Conservation (phyloP, 2,329 filamentous ascomycete species). For the Alternaria gansuensis region DNA sequence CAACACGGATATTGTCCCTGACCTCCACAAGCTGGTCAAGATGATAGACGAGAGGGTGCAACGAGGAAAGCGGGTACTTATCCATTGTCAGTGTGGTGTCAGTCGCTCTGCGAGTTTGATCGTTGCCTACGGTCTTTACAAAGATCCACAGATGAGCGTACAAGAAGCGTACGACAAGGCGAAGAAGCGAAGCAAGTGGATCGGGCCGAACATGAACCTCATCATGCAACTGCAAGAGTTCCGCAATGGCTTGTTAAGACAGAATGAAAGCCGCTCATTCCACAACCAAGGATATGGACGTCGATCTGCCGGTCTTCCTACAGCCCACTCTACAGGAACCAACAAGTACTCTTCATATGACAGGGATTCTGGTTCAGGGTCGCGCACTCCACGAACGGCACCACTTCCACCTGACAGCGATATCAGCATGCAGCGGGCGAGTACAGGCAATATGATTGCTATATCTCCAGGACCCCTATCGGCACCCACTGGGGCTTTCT, state of each 20-base stretch:
- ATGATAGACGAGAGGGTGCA: slow-evolving; percentile 76
- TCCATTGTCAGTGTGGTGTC: slow-evolving; percentile 87
- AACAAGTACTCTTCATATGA: slow-evolving; percentile 49
- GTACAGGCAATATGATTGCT: slow-evolving; percentile 53
- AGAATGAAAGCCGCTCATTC: slow-evolving; percentile 45
- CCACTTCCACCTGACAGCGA: slow-evolving; percentile 60
- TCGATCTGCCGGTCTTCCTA: slow-evolving; percentile 45
- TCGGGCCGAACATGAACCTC: slow-evolving; percentile 89
- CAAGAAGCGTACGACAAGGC: slow-evolving; percentile 85
- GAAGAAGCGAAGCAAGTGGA: slow-evolving; percentile 84
- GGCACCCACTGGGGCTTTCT: slow-evolving; percentile 51
- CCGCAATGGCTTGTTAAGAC: slow-evolving; percentile 58
- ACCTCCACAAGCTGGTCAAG: slow-evolving; percentile 78
- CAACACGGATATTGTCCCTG: slow-evolving; percentile 83
- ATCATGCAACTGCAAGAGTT: slow-evolving; percentile 91
- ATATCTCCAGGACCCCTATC: slow-evolving; percentile 56
- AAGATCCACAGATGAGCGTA: slow-evolving; percentile 77
- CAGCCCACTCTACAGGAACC: slow-evolving; percentile 34
- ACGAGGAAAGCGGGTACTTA: slow-evolving; percentile 78
- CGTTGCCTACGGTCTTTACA: slow-evolving; percentile 84
- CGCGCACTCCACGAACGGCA: slow-evolving; percentile 51
- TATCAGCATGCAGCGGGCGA: slow-evolving; percentile 54
- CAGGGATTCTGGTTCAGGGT: slow-evolving; percentile 40
- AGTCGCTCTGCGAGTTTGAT: slow-evolving; percentile 86
- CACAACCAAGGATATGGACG: slow-evolving; percentile 47